Percentiles rank a stretch among this genome's conserved stretches.
These are phyloP conservation scores for Pleurotus pulmonarius DNA, from an alignment of 768 basidiomycete species.

Conservation along the genomic window DNA sequence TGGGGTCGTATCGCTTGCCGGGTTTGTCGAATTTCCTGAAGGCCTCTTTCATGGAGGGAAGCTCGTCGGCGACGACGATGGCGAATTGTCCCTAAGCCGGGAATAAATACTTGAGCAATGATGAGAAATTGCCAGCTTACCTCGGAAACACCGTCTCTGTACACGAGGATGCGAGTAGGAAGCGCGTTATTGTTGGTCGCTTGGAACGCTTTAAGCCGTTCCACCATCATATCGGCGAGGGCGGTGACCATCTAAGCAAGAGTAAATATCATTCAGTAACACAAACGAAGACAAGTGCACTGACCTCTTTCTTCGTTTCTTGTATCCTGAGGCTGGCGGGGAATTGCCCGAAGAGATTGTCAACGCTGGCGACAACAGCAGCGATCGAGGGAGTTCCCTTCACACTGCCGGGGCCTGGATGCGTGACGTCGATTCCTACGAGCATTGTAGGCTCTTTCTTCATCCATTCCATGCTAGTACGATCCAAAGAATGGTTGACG, in stretches of 20 bases:
- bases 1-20: conserved; percentile 42
- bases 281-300: not conserved
- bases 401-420: conserved; percentile 73
- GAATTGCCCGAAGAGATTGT: conserved; percentile 60
- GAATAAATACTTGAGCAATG: conserved; percentile 15
- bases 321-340: conserved; percentile 75
- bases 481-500: conserved; percentile 54
- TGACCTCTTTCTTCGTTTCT: conserved; percentile 71
- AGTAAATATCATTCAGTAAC: not conserved
- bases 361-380: conserved; percentile 79
- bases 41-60: conserved; percentile 59
- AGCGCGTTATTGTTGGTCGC: conserved; percentile 40
- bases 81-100: conserved; percentile 63
- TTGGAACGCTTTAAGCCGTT: conserved; percentile 55
- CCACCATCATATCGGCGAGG: conserved; percentile 60
- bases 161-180: conserved; percentile 67
- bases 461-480: conserved; percentile 58
- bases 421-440: conserved; percentile 80
- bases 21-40: conserved; percentile 47
- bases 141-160: conserved; percentile 83
- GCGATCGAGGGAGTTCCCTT: conserved; percentile 78
- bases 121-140: conserved; percentile 26
- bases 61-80: conserved; percentile 58
- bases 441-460: conserved; percentile 66
- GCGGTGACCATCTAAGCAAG: conserved; percentile 69